Evolutionary conservation across 2,329 filamentous ascomycete species (phyloP).

Genomic region (Pseudogymnoascus sp.): DNA sequence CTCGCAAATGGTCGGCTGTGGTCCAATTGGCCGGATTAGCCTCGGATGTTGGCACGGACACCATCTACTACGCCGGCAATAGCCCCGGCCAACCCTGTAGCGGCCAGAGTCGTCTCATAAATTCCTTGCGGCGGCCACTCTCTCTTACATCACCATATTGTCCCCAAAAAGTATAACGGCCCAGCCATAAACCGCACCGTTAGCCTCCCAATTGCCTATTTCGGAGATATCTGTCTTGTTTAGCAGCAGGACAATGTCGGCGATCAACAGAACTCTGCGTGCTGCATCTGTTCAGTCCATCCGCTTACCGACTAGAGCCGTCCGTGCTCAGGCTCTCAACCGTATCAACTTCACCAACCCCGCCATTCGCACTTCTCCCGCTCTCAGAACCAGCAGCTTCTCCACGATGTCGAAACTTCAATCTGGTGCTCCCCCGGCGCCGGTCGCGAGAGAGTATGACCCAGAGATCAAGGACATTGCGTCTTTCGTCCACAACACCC

Average conservation of each 20-base stretch:
- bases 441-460: constrained; percentile 61
- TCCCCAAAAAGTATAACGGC: neutral
- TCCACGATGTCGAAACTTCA: constrained; percentile 30
- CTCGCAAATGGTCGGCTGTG: neutral
- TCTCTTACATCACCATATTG: neutral
- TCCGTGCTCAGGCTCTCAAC: constrained; percentile 2
- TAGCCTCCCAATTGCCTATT: neutral
- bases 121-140: neutral
- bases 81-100: constrained; percentile 1
- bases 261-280: constrained; percentile 9
- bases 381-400: constrained; percentile 17
- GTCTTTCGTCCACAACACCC: constrained; percentile 85
- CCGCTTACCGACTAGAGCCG: neutral
- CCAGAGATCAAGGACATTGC: constrained; percentile 94
- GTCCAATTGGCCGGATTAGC: neutral
- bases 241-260: constrained; percentile 9
- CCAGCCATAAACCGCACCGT: neutral
- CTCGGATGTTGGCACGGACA: constrained; percentile 5
- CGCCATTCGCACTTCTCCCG: neutral
- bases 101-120: constrained; percentile 6
- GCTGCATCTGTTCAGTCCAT: constrained; percentile 2
- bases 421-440: constrained; percentile 39
- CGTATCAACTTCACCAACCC: neutral
- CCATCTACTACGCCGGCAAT: neutral
- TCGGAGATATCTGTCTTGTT: neutral